Evolutionary conservation across 805 yeast species (phyloP), one percentile per base, ranked within the genome.

Genomic region (Zygoascus tannicola): DNA sequence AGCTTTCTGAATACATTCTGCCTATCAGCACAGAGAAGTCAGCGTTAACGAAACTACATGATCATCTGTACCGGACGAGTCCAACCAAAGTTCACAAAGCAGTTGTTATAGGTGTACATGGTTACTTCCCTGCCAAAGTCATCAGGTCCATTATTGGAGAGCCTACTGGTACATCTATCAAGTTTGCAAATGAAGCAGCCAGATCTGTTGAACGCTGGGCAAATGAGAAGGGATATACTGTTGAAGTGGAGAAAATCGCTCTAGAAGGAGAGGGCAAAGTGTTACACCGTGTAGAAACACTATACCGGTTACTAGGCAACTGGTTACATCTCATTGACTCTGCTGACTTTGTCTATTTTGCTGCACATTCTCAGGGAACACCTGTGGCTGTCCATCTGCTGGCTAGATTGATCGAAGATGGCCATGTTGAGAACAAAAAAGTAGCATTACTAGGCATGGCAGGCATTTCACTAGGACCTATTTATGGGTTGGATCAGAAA

Each of bases 341-440:
- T 15, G 90, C 96, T 0, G 97, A 90, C 61, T 81, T 82, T 50
- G 76, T 90, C n/a, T 86, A 81, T 57, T 75, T 90, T 49, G 96
- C 96, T 1, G 80, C 94, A 0, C 98, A 90, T 63, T 88, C 97
- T 0, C 98, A 90, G 62, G 98, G 98, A 0, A 80, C 90, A 38
- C 97, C 95, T 0, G 97, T 92, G 0, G 76, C 95, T 0, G 78
- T 86, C 1, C 79, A 85, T 26, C 60, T 90, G 22, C 64, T 87
- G n/a, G 81, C 95, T 0, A 72, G 73, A 51, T 68, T 90, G 35
- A 73, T 90, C 10, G 81, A 76, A 50, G 70, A 74, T 32, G 92
- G 75, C 0, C 63, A 64, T 22, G 56, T 68, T 1, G 41, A 46
- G 16, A 61, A 63, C 34, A 65, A 62, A 42, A 72, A 75, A 48